Evolutionary conservation across 1,284 basidiomycete species (phyloP).

Genomic region (Omphalotus olearius): DNA sequence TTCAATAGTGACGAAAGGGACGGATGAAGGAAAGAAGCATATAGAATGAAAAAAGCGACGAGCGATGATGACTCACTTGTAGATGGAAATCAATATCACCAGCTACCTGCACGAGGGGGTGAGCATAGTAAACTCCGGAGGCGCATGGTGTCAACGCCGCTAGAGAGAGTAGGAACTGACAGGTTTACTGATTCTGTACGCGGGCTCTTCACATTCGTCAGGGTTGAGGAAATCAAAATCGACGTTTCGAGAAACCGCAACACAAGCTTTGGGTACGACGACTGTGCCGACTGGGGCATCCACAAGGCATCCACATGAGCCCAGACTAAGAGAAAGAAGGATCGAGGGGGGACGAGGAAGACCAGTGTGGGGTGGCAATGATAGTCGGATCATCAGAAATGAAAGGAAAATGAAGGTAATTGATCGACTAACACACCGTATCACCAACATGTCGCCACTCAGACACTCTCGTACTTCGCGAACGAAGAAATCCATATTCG

Average conservation of each 20-base stretch:
- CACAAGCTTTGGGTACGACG: constrained; percentile 64
- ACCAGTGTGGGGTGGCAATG: neutral
- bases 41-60: no score
- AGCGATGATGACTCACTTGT: constrained; percentile 30
- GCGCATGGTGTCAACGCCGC: constrained; percentile 1
- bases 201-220: constrained; percentile 34
- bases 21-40: neutral
- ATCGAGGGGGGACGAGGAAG: neutral
- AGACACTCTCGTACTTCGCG: constrained; percentile 78
- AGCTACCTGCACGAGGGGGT: constrained; percentile 33
- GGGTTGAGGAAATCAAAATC: constrained; percentile 67
- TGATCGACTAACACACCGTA: constrained; percentile 47
- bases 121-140: constrained; percentile 2
- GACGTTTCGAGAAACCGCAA: constrained; percentile 71
- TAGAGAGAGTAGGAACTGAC: constrained; percentile 32
- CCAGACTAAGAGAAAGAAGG: constrained; percentile 45
- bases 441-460: constrained; percentile 71
- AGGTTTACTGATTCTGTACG: constrained; percentile 71
- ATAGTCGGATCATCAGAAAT: neutral
- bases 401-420: neutral
- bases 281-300: constrained; percentile 71
- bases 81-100: constrained; percentile 52
- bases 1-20: neutral
- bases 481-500: constrained; percentile 84
- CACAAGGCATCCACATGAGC: constrained; percentile 75